These are phyloP conservation scores for Phoma sp. DNA, from an alignment of 2,329 filamentous ascomycete species.

Conservation along the genomic window DNA sequence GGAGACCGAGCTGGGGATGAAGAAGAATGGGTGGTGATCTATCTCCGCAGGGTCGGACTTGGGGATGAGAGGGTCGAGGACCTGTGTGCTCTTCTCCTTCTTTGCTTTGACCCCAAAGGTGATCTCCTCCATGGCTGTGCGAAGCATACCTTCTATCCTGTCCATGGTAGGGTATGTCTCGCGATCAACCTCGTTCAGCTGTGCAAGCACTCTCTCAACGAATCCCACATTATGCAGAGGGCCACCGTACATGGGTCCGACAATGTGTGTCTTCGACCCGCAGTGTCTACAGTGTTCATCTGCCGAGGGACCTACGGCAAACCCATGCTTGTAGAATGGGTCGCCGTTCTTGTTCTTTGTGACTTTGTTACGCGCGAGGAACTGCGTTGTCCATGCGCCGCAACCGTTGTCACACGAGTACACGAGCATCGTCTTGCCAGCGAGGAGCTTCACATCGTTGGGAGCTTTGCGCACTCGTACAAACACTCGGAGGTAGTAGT, in stretches of 20 bases:
- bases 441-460: slow-evolving; percentile 85
- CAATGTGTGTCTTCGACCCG: slow-evolving; percentile 82
- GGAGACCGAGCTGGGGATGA: slow-evolving; percentile 76
- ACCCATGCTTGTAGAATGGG: slow-evolving; percentile 77
- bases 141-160: slow-evolving; percentile 89
- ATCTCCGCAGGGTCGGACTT: slow-evolving; percentile 50
- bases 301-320: slow-evolving; percentile 72
- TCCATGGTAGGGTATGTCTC: slow-evolving; percentile 79
- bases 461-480: slow-evolving; percentile 81
- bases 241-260: slow-evolving; percentile 94
- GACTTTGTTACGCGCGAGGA: slow-evolving; percentile 72
- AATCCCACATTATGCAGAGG: slow-evolving; percentile 85
- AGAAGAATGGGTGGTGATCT: slow-evolving; percentile 85
- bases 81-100: slow-evolving; percentile 27
- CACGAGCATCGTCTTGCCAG: slow-evolving; percentile 89
- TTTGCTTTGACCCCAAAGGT: slow-evolving; percentile 37
- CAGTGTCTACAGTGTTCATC: slow-evolving; percentile 80
- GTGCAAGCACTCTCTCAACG: slow-evolving; percentile 76
- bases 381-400: slow-evolving; percentile 87
- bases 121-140: slow-evolving; percentile 81
- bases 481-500: slow-evolving; percentile 93
- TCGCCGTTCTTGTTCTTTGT: slow-evolving; percentile 71
- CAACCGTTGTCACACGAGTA: slow-evolving; percentile 92
- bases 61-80: slow-evolving; percentile 48
- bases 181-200: slow-evolving; percentile 70